Base-by-base conservation (phyloP, 164 flowering plant genomes). In the Stephania yunnanensis region DNA sequence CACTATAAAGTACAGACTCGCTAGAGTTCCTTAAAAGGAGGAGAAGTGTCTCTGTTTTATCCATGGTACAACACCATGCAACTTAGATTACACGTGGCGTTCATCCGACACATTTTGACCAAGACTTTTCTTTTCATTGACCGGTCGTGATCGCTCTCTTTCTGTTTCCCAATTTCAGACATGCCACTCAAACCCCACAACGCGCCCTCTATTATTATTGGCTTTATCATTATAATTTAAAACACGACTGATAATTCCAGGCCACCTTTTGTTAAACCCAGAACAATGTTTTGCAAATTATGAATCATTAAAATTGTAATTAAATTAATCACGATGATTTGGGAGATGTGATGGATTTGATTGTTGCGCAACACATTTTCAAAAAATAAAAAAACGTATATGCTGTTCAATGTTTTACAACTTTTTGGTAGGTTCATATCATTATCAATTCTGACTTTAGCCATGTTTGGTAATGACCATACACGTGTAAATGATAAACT, bases 1-100 rank as follows among this genome's bases (percentile, higher is more conserved):
- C 12, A 48, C 53, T 8, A 48, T 25, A 25, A 25, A 25, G 25
- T 25, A 25, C 25, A 25, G 25, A 25, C 42, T 36, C 0, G 42
- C 55, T 50, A 36, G 64, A 58, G 64, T 58, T 58, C 64, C 64
- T 58, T 7, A 58, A 58, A 58, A 58, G 64, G 64, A 58, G n/a
- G 64, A 15, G 64, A 58, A 58, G 64, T 58, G 64, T 58, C 20
- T 58, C 0, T 58, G 17, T 15, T 19, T 8, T 50, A 50, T 15
- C 55, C 4, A 50, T 15, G 11, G 55, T 36, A 36, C 3, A 36
- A 36, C 42, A 36, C 42, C 42, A 36, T 2, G 4, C 42, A 4
- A 36, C 42, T 36, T 2, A 36, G 42, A 50, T 15, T 6, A 19
- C 64, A 58, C 64, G 20, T 58, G 64, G 64, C 13, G 20, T 4